Percentiles rank a stretch among this genome's conserved stretches.
Evolutionary conservation across 352 stramenopile species (phyloP).

Genomic region (Phytophthora colocasiae): DNA sequence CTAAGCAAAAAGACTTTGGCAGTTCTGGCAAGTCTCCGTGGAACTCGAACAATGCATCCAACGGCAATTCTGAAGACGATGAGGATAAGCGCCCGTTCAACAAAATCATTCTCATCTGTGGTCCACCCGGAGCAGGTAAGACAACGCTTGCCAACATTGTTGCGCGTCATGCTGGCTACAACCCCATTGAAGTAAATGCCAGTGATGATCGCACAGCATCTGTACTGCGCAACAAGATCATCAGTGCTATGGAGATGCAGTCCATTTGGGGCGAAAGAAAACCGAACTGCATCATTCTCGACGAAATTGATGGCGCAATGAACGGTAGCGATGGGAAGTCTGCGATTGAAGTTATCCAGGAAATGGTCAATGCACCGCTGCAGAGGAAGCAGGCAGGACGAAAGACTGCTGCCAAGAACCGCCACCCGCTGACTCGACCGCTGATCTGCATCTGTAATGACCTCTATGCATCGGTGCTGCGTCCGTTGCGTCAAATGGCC

Average conservation of each 20-base stretch:
- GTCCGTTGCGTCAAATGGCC: slow-evolving; percentile 93
- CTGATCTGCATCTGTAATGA: slow-evolving; percentile 99
- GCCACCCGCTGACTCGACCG: slow-evolving; percentile 90
- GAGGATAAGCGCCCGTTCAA: slow-evolving; percentile 66
- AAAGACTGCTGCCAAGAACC: slow-evolving; percentile 35
- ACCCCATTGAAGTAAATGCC: slow-evolving; percentile 97
- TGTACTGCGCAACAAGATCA: slow-evolving; percentile 92
- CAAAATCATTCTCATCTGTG: slow-evolving; percentile 96
- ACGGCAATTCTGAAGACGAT: slow-evolving; percentile 15
- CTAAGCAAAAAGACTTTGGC: slow-evolving; percentile 12
- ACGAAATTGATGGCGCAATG: slow-evolving; percentile 98
- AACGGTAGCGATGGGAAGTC: slow-evolving; percentile 84
- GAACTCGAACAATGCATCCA: slow-evolving; percentile 17
- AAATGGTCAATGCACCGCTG: slow-evolving; percentile 92
- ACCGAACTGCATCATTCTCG: slow-evolving; percentile 98
- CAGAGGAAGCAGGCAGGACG: slow-evolving; percentile 54
- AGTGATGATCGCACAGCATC: slow-evolving; percentile 96
- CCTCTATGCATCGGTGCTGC: slow-evolving; percentile 95
- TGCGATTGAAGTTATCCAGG: slow-evolving; percentile 92
- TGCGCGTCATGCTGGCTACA: slow-evolving; percentile 96
- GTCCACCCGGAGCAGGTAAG: slow-evolving; percentile 94
- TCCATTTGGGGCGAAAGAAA: slow-evolving; percentile 89
- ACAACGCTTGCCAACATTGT: slow-evolving; percentile 98
- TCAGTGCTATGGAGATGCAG: slow-evolving; percentile 93
- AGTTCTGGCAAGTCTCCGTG: slow-evolving; percentile 19